These are phyloP conservation scores for Cnidoscolus chayamansa DNA, from an alignment of 441 rosid species.

Conservation along the genomic window DNA sequence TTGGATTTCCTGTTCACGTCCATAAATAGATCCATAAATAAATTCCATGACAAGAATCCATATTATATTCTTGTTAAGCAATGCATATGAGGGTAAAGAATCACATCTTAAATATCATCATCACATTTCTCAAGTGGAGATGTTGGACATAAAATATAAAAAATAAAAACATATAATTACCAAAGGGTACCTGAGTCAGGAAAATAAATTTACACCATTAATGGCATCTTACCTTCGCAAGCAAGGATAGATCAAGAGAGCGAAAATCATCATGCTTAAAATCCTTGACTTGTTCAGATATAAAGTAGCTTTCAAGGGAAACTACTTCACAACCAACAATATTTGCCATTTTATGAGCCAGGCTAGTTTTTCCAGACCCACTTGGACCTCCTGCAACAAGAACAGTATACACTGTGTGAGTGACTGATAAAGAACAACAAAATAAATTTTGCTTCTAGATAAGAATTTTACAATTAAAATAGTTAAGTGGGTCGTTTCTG, in stretches of 20 bases:
- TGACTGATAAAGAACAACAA: not conserved
- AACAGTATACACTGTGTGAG: not conserved
- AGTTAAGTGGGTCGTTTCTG: not conserved
- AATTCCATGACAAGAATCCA: not conserved
- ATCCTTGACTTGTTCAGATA: slow-evolving; percentile 81
- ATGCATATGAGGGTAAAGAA: not conserved
- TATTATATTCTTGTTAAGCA: not conserved
- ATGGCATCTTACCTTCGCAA: slow-evolving; percentile 65
- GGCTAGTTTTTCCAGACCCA: slow-evolving; percentile 99
- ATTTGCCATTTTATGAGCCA: slow-evolving; percentile 99
- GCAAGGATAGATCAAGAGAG: slow-evolving; percentile 83
- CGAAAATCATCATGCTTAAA: slow-evolving; percentile 89
- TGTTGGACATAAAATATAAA: slow-evolving; percentile 4
- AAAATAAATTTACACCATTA: not conserved
- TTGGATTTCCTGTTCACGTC: too few species aligned
- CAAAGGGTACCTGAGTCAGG: not conserved
- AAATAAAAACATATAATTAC: not conserved
- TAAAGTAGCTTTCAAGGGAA: slow-evolving; percentile 95
- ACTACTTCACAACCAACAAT: slow-evolving; percentile 99
- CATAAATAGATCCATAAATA: too few species aligned
- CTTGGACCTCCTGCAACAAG: slow-evolving; percentile 93
- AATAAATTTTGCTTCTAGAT: slow-evolving; percentile 2
- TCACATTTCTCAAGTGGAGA: slow-evolving; percentile 16
- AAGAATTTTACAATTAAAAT: not conserved
- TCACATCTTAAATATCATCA: not conserved